These are phyloP conservation scores for Leccinellum albellum DNA, from an alignment of 768 basidiomycete species.

Conservation along the genomic window DNA sequence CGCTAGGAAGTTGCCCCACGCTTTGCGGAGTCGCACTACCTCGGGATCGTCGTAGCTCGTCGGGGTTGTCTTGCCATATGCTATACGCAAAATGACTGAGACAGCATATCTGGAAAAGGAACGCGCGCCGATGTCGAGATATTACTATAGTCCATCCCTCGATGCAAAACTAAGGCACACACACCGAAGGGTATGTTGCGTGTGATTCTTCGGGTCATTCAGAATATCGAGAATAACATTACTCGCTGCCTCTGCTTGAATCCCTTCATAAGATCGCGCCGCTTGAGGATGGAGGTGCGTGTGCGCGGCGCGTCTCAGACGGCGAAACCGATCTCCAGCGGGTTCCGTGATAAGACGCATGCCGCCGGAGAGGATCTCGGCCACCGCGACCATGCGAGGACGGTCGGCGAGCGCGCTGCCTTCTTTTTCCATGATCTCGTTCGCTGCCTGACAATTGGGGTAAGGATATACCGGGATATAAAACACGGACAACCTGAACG, in stretches of 20 bases:
- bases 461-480: background rate
- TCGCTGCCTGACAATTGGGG: constrained; percentile 37
- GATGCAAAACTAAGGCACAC: background rate
- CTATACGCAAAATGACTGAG: constrained; percentile 19
- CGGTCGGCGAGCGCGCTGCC: constrained; percentile 48
- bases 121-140: background rate
- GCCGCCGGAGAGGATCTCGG: constrained; percentile 51
- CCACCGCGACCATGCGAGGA: constrained; percentile 46
- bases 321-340: constrained; percentile 52
- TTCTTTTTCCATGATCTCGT: constrained; percentile 60
- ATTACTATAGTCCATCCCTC: background rate
- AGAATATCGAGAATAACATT: constrained; percentile 18
- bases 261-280: constrained; percentile 41
- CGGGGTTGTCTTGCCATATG: constrained; percentile 26
- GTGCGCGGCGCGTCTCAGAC: constrained; percentile 51
- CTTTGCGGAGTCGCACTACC: constrained; percentile 15
- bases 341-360: constrained; percentile 50
- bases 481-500: background rate
- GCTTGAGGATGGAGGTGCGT: constrained; percentile 50
- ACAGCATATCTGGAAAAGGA: constrained; percentile 17
- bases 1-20: constrained; percentile 19
- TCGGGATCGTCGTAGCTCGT: constrained; percentile 14
- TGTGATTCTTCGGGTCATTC: constrained; percentile 9
- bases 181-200: constrained; percentile 14
- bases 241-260: constrained; percentile 35